Percentiles rank a stretch among this genome's conserved stretches.
These are phyloP conservation scores for Musa balbisiana DNA, from an alignment of 202 grass and related monocot species.

Conservation along the genomic window DNA sequence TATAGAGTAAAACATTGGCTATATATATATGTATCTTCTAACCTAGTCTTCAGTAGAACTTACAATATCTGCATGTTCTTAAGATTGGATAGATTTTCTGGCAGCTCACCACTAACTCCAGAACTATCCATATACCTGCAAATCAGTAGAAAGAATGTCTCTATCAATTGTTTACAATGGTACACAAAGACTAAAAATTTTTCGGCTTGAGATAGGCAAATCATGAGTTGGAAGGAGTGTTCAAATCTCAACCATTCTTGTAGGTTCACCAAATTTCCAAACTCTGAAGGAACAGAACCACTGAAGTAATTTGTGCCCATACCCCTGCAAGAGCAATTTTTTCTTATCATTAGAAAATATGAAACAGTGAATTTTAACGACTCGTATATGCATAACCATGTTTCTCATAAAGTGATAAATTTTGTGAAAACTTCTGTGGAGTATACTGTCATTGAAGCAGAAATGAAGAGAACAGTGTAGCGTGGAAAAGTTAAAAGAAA, in stretches of 20 bases:
- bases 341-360: not conserved
- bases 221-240: not conserved
- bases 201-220: not conserved
- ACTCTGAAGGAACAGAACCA: conserved; percentile 55
- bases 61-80: conserved; percentile 11
- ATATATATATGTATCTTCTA: not conserved
- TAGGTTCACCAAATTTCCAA: conserved; percentile 51
- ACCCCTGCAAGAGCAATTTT: conserved; percentile 32
- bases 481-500: not conserved
- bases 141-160: not conserved
- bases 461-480: not conserved
- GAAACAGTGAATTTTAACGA: not conserved
- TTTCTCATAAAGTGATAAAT: not conserved
- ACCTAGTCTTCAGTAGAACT: not conserved
- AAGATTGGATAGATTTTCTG: conserved; percentile 11
- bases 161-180: not conserved
- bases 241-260: conserved; percentile 40
- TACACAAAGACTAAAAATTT: not conserved
- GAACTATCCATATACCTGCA: conserved; percentile 20
- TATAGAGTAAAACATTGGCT: not conserved
- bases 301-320: conserved; percentile 54
- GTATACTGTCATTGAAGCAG: not conserved
- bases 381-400: not conserved
- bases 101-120: conserved; percentile 17
- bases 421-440: not conserved